Evolutionary conservation across 1,139 yeast species (phyloP), one percentile per base, ranked within the genome.

Genomic region (Candida pseudoviswanathii): DNA sequence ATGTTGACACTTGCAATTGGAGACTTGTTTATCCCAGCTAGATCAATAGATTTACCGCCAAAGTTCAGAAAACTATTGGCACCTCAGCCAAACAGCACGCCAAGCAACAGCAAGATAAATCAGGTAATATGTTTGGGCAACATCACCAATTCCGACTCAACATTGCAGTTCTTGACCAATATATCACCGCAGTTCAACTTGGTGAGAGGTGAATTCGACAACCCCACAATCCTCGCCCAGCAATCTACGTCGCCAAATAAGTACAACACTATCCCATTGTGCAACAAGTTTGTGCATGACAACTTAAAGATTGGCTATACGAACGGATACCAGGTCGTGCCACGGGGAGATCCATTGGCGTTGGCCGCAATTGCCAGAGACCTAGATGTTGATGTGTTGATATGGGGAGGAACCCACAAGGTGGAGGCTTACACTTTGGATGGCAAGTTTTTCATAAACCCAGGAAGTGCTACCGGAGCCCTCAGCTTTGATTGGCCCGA

Each of bases 381-480:
- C 67, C 75, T 92, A 75, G 96, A 92, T 64, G 98, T 89, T 43
- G 98, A 94, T 66, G 80, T 94, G 7, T 74, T 94, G 59, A 76
- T 94, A n/a, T 90, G 96, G 89, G 98, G 98, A n/a, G 96, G 97
- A 0, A 86, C 96, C 1, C 96, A 90, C 65, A 82, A 84, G 55
- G 96, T 90, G 5, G 98, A 94, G 63, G 97, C 97, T 0, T 94
- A 90, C 62, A 89, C 95, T 8, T 73, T 92, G 53, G 98, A 91
- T 57, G 96, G 96, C 29, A 90, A 89, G 69, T 90, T 92, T 67
- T 94, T 94, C 62, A 79, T 94, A 26, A 92, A 90, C 64, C 99
- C 99, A 0, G 99, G 99, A 0, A 87, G 96, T 63, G 96, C 96
- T 41, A 91, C 98, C 0, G 99, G 99, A 10, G 97, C 97, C 0